Base-by-base conservation (phyloP, 2,329 filamentous ascomycete genomes). In the Aspergillus eucalypticola region DNA sequence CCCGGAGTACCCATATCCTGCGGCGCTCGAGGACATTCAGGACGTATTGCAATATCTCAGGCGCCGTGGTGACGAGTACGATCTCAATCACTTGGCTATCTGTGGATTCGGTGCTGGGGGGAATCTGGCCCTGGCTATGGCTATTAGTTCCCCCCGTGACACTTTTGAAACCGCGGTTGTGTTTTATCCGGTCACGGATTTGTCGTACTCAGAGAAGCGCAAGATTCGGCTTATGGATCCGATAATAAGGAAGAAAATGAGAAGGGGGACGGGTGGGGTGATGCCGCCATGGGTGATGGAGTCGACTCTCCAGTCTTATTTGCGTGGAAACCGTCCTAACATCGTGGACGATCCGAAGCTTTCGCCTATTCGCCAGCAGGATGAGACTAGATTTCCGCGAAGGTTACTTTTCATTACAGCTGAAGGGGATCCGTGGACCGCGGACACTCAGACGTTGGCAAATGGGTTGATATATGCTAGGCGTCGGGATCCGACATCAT, bases 51-150 rank as follows among this genome's bases (percentile, higher is more conserved):
- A 54, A n/a, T 76, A 69, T 64, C 69, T 77, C 0, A 67, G 68
- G 3, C 56, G 63, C 2, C 73, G 71, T 15, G 70, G 71, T 0
- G 63, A 71, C 1, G 17, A 55, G 0, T 79, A 73, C 64, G 71
- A 79, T 42, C 3, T 19, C 2, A 54, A 60, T 0, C 64, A 63
- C 3, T 52, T 80, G 11, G 69, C 70, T 0, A 58, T 79, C 1
- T 73, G 70, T 1, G 78, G 78, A 8, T 80, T 79, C 64, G 78
- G 75, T 46, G 74, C 78, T 0, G 78, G 78, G 2, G 78, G 55
- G 0, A 79, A 74, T 46, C 68, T 80, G 32, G 55, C 63, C 2
- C 48, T 73, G 53, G 42, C 52, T 3, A 10, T 58, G 21, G 58
- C 56, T n/a, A 55, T 54, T 5, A 59, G 46, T 15, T 60, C 59